Base-by-base conservation (phyloP, 495 filamentous ascomycete genomes). In the Apiosordaria backusii region DNA sequence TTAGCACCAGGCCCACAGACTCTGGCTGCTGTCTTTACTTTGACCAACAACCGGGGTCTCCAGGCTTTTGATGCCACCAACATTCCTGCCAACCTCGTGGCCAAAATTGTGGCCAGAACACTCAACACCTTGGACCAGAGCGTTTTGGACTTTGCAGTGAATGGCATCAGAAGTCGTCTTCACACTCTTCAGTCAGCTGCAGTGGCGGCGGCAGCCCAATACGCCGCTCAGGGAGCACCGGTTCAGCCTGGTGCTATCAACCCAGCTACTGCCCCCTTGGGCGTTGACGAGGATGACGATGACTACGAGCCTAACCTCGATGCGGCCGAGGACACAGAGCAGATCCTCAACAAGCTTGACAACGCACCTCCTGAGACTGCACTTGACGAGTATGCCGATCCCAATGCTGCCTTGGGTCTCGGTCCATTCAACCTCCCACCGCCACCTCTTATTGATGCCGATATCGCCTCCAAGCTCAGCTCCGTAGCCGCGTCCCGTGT, bases 251-350 rank as follows among this genome's bases (percentile, higher is more conserved):
- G 82, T 9, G 77, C 75, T 1, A 63, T 84, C 9, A 82, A 84
- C 64, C 74, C 83, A 2, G 80, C 82, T 16, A 82, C 78, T 1
- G 75, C 80, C 9, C 81, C 81, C 1, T 72, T 84, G 9, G 84
- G 79, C 22, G 79, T 85, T 0, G 88, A 87, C n/a, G 91, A 94
- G 6, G 76, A 76, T 29, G 92, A 96, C 19, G 92, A 96, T 16
- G 93, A 93, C 61, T 96, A 96, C 70, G 92, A 96, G 67, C 92
- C 92, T 0, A 89, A 95, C 76, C 93, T 90, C 70, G 84, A 89
- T 63, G 82, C 84, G 6, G 83, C 81, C 58, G 91, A 93, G 72
- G 87, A 90, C 67, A 82, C 86, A 3, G 91, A 92, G 57, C 88
- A 92, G 70, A 86, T 88, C 7, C 73, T 86, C 18, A 92, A 91